A percentile compares a stretch with the other conserved stretches of the same genome.
Evolutionary conservation across 768 basidiomycete genomes (phyloP).

Genomic region (Lactifluus pinguis): DNA sequence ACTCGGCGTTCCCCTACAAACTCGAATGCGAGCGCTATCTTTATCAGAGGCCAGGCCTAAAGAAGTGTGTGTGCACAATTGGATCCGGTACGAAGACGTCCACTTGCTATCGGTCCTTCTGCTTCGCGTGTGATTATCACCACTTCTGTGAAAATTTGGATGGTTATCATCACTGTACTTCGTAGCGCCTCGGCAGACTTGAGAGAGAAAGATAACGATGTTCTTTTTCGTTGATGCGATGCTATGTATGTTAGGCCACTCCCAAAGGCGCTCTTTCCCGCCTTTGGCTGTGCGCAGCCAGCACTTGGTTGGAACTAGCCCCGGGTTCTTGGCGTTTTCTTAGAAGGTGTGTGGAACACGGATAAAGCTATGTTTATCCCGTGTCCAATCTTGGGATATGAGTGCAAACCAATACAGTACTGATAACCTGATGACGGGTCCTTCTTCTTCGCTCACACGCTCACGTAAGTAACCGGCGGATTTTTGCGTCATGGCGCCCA

Average conservation of each 20-base stretch:
- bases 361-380: background rate
- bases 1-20: background rate
- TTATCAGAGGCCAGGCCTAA: background rate
- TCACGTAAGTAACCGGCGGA: background rate
- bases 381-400: background rate
- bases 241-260: background rate
- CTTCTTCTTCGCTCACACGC: too few species aligned
- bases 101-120: background rate
- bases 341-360: background rate
- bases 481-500: background rate
- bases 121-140: background rate
- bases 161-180: background rate
- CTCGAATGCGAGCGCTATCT: background rate
- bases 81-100: background rate
- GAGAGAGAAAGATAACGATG: background rate
- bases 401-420: background rate
- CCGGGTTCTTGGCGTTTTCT: background rate
- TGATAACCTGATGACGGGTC: background rate
- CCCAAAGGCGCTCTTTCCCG: background rate
- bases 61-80: background rate
- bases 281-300: too few species aligned
- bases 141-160: background rate
- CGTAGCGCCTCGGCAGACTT: background rate
- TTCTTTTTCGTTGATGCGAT: background rate
- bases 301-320: background rate